Conservation (phyloP, 805 yeast genomes). For the Cyberlindnera mississippiensis region DNA sequence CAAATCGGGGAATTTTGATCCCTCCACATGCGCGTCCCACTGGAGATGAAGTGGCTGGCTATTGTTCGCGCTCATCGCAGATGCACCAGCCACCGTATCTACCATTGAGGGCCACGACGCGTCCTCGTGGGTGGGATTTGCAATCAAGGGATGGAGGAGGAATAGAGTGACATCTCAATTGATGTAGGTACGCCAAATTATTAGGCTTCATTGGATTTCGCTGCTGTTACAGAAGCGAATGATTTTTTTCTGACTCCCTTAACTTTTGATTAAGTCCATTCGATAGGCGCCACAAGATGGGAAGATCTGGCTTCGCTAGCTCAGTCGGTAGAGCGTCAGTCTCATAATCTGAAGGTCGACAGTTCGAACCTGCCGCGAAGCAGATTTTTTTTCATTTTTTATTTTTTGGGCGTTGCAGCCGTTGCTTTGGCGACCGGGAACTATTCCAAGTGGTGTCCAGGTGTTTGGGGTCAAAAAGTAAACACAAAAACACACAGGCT, state of each 20-base stretch:
- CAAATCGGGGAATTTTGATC: slow-evolving; percentile 3
- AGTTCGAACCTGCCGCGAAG: slow-evolving; percentile 53
- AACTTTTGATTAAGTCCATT: too few relatives aligned
- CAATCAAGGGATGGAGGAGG: too few relatives aligned
- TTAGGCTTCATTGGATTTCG: too few relatives aligned
- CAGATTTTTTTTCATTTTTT: slow-evolving; percentile 31
- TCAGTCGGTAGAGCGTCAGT: slow-evolving; percentile 58
- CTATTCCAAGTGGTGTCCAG: slow-evolving; percentile 8
- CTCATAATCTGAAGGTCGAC: slow-evolving; percentile 56
- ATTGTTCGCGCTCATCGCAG: slow-evolving; percentile 2
- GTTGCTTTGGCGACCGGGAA: slow-evolving; percentile 12
- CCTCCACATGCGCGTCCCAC: neutral
- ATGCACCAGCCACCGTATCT: slow-evolving; percentile 3
- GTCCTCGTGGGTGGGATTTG: neutral
- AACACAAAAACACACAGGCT: slow-evolving; percentile 13
- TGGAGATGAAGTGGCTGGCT: slow-evolving; percentile 3
- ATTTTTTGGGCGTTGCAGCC: too few relatives aligned
- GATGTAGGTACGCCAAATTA: too few relatives aligned
- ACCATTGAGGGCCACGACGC: too few relatives aligned
- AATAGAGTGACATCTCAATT: too few relatives aligned
- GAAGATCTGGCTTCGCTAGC: slow-evolving; percentile 42
- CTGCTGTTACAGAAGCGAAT: too few relatives aligned
- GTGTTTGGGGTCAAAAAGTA: slow-evolving; percentile 6
- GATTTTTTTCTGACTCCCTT: too few relatives aligned
- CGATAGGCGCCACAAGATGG: too few relatives aligned